Conservation (phyloP, 2,329 filamentous ascomycete species). For the Pyrenochaeta sp. region DNA sequence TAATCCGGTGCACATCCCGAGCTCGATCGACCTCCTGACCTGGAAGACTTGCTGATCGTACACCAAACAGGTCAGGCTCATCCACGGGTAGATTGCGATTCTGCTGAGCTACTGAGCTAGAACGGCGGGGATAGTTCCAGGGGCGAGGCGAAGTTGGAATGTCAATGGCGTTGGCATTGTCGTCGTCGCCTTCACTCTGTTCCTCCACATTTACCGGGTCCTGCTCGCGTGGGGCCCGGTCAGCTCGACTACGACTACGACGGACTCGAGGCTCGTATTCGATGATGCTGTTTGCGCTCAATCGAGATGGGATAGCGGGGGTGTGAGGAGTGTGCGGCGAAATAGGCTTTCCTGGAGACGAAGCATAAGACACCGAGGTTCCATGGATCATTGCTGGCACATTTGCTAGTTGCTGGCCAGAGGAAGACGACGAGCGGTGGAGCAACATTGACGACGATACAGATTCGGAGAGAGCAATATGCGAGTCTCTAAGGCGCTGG, state of each 20-base stretch:
- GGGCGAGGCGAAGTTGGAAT: constrained; percentile 74
- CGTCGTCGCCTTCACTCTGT: constrained; percentile 37
- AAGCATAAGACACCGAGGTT: constrained; percentile 81
- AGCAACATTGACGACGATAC: constrained; percentile 89
- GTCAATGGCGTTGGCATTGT: constrained; percentile 72
- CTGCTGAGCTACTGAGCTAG: constrained; percentile 73
- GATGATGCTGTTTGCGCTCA: constrained; percentile 88
- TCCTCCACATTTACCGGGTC: constrained; percentile 36
- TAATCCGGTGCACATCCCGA: constrained; percentile 36
- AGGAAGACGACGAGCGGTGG: constrained; percentile 81
- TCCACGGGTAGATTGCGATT: constrained; percentile 68
- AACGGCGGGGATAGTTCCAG: constrained; percentile 61
- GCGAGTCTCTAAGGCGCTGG: constrained; percentile 87
- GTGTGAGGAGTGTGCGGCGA: constrained; percentile 92
- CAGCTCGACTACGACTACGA: constrained; percentile 37
- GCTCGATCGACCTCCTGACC: constrained; percentile 62
- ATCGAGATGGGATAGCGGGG: constrained; percentile 88
- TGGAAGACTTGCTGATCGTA: constrained; percentile 73
- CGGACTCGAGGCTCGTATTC: constrained; percentile 63
- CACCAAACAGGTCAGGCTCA: constrained; percentile 66
- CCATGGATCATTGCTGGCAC: constrained; percentile 67
- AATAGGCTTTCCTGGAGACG: constrained; percentile 85
- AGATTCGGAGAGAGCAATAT: constrained; percentile 87
- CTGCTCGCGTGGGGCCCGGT: constrained; percentile 43
- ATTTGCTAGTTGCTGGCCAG: constrained; percentile 74